Percentiles rank a stretch among this genome's conserved stretches.
phyloP scores from a whole-genome alignment of 495 filamentous ascomycete genomes.

The Penicillium cataractarum region DNA sequence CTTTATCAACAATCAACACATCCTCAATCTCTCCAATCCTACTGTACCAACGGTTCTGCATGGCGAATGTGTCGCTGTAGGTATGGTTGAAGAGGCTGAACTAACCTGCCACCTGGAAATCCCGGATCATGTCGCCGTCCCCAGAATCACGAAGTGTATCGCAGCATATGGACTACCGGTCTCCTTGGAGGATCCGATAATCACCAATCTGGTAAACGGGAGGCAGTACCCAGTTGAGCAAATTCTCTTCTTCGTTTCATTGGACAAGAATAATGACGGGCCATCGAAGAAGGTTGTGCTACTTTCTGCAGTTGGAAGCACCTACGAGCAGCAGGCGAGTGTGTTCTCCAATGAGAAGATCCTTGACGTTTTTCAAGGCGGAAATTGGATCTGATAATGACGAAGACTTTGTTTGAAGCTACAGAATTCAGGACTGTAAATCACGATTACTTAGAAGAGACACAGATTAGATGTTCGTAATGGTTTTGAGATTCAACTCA shows the following conservation, averaged over 20 bases:
- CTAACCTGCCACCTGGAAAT: no score
- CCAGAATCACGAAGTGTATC: background rate
- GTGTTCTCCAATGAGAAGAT: background rate
- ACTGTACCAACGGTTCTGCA: no score
- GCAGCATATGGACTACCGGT: background rate
- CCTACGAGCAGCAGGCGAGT: background rate
- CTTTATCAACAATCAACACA: no score
- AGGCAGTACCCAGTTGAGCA: background rate
- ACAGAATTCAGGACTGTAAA: no score
- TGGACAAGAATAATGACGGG: background rate
- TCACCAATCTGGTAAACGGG: background rate
- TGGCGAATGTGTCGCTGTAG: no score
- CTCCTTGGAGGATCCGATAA: background rate
- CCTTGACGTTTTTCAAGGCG: background rate
- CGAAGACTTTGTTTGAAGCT: background rate
- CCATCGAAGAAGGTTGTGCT: background rate
- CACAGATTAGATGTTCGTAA: no score
- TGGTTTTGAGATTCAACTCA: no score
- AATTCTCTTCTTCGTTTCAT: background rate
- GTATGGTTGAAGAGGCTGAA: no score
- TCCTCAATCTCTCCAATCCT: no score
- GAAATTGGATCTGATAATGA: background rate
- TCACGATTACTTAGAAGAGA: no score
- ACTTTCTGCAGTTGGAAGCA: background rate
- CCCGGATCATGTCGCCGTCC: no score